Evolutionary conservation across 495 filamentous ascomycete species (phyloP).

Genomic region (Parathielavia appendiculata): DNA sequence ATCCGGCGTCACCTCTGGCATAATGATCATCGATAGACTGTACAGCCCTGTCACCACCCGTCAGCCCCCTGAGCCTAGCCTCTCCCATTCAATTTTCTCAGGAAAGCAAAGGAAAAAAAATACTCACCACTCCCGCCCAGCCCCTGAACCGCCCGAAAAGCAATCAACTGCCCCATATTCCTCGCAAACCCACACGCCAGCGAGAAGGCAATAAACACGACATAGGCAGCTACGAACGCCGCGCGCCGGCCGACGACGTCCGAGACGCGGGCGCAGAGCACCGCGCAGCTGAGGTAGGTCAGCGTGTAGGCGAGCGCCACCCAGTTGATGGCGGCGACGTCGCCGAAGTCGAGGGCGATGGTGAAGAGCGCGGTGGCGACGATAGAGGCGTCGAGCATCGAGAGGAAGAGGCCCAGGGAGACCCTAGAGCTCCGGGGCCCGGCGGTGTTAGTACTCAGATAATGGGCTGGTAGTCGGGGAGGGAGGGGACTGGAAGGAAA

Average conservation of each 20-base stretch:
- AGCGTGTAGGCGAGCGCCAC: slow-evolving; percentile 44
- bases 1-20: slow-evolving; percentile 46
- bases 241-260: slow-evolving; percentile 50
- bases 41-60: slow-evolving; percentile 24
- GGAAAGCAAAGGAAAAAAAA: neutral
- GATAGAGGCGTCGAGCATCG: slow-evolving; percentile 43
- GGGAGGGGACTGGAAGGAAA: neutral
- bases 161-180: slow-evolving; percentile 44
- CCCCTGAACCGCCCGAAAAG: slow-evolving; percentile 42
- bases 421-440: too few relatives aligned
- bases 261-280: slow-evolving; percentile 48
- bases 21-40: slow-evolving; percentile 50
- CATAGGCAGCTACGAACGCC: slow-evolving; percentile 43
- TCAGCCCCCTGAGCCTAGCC: neutral
- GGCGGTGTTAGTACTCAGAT: neutral
- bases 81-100: neutral
- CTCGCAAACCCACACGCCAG: slow-evolving; percentile 47
- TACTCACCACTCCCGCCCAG: slow-evolving; percentile 41
- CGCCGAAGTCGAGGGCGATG: slow-evolving; percentile 40
- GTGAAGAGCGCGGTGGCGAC: slow-evolving; percentile 43
- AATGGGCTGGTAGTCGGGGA: too few relatives aligned
- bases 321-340: slow-evolving; percentile 40
- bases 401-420: slow-evolving; percentile 33
- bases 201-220: slow-evolving; percentile 53
- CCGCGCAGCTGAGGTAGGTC: slow-evolving; percentile 41